Conservation (phyloP, 306 rosid species). For the Prunus kanzakura region DNA sequence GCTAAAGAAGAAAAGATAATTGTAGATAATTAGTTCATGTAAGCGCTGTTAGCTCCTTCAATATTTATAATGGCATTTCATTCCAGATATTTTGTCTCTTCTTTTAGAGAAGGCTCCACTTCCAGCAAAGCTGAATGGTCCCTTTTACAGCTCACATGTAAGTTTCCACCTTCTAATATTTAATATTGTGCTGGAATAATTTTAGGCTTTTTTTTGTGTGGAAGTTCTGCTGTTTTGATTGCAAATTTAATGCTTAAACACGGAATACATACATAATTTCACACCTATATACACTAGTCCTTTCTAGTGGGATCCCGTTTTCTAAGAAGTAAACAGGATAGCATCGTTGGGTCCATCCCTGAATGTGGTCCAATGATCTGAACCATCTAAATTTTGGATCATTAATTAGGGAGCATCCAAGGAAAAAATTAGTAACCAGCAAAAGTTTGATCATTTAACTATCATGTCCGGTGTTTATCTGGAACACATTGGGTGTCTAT, state of each 20-base stretch:
- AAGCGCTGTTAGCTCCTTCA: slow-evolving; percentile 3
- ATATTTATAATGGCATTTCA: slow-evolving; percentile 5
- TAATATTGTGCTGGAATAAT: not conserved
- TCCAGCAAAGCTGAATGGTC: slow-evolving; percentile 36
- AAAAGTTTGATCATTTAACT: not conserved
- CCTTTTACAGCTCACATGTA: slow-evolving; percentile 47
- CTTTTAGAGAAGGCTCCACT: slow-evolving; percentile 52
- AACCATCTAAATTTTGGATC: not conserved
- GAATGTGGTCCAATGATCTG: not conserved
- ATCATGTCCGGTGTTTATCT: not conserved
- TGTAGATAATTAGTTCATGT: not conserved
- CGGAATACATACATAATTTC: not conserved
- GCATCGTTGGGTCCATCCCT: not conserved
- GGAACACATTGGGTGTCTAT: not conserved
- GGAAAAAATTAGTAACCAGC: not conserved
- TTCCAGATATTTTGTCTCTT: slow-evolving; percentile 55
- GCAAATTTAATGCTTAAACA: not conserved
- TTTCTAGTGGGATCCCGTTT: not conserved
- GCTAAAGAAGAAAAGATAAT: not conserved
- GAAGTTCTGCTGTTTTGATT: slow-evolving; percentile 14
- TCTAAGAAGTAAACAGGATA: not conserved
- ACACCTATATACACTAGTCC: too few species aligned
- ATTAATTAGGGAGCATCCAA: not conserved
- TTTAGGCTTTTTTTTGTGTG: not conserved
- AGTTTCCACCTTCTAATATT: slow-evolving; percentile 25